Conservation (phyloP, 257 asterid species). For the Plectranthus barbatus region DNA sequence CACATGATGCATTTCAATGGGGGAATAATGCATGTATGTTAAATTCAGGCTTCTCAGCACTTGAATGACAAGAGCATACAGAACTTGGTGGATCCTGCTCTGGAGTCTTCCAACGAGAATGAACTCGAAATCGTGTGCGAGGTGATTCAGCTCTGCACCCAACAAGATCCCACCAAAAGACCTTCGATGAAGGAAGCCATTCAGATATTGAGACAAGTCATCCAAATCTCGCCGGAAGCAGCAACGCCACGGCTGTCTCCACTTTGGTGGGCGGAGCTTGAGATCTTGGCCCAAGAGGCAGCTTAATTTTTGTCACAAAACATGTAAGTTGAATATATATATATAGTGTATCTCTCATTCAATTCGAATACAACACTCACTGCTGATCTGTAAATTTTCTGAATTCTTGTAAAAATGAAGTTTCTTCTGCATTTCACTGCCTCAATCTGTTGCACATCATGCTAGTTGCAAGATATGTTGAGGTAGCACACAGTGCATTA, state of each 20-base stretch:
- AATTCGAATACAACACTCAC: no score
- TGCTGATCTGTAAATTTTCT: no score
- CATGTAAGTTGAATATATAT: not conserved
- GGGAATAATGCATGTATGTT: not conserved
- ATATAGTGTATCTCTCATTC: no score
- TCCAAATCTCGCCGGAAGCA: conserved; percentile 64
- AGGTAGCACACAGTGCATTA: no score
- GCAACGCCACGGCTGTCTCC: conserved; percentile 90
- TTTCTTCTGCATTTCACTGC: no score
- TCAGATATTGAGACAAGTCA: conserved; percentile 35
- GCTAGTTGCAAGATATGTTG: no score
- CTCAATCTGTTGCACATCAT: no score
- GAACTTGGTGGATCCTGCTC: conserved; percentile 50
- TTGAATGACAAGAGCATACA: conserved; percentile 33
- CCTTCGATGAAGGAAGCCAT: conserved; percentile 57
- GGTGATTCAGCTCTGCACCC: conserved; percentile 56
- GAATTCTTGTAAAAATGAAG: no score
- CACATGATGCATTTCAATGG: not conserved
- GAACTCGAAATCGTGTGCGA: conserved; percentile 59
- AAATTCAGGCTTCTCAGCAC: conserved; percentile 46
- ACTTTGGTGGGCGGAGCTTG: conserved; percentile 99
- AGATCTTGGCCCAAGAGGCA: conserved; percentile 80
- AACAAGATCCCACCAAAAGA: conserved; percentile 49
- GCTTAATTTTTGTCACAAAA: conserved; percentile 27
- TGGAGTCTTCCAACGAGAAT: conserved; percentile 48